Evolutionary conservation across 139 green algal genomes (phyloP), one percentile per base, ranked within the genome.

Genomic region (Spirogloea muscicola): DNA sequence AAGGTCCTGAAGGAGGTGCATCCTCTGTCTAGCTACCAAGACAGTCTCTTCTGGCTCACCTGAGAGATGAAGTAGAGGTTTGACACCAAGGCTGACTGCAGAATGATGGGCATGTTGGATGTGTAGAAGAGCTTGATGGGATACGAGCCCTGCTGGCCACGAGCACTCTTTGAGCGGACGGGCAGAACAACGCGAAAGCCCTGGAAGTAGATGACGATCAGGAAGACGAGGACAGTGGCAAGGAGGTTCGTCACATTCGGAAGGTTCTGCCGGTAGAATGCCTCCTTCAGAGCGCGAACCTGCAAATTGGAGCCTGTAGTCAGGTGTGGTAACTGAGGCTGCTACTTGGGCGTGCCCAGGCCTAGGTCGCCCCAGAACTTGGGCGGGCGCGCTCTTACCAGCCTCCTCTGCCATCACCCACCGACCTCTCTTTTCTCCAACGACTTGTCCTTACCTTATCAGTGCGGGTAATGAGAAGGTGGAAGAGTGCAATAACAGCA

Each of bases 111-210:
- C 95, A 99, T 99, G 91, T 99, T 99, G 79, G 87, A 94, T 66
- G 95, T 99, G 90, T 99, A 99, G 86, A 99, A 99, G 31, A 99
- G 89, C 91, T 99, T 99, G 90, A 99, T 99, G 58, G 94, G 93
- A 90, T 98, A 98, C 66, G 82, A 90, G 74, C 86, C 82, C 83
- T 90, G 84, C 65, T 91, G 85, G 43, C 93, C 91, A n/a, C 94
- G 86, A 33, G 86, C 72, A 55, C 89, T 87, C 90, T 97, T 97
- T 85, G 87, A 95, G 72, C 90, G 88, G 42, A 99, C 89, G 31
- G 95, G 93, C 48, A 99, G 91, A 76, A 98, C 95, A 21, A 99
- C 93, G 29, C 92, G 89, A 89, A 98, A 99, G 68, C 94, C 95
- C 86, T 96, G 92, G 90, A 97, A 97, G 88, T 97, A 97, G 79